Conservation (phyloP, 75 land plant species). For the Cryptomeria japonica region DNA sequence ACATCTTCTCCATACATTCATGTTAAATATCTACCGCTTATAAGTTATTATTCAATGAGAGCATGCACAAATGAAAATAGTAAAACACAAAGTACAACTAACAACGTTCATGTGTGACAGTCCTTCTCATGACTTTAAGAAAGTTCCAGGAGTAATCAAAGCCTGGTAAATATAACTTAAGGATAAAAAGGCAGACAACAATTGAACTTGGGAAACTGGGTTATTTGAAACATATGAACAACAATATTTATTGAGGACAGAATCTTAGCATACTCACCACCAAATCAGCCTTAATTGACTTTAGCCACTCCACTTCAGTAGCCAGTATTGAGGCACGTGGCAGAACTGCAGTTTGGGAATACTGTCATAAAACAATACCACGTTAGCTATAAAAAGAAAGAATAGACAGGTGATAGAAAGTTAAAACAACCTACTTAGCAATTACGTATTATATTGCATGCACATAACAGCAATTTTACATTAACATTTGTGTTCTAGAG, state of each 20-base stretch:
- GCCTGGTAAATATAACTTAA: background rate
- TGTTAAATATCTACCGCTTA: background rate
- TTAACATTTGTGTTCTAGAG: background rate
- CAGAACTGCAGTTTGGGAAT: constrained; percentile 87
- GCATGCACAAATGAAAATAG: background rate
- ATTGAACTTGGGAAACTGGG: background rate
- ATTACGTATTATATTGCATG: background rate
- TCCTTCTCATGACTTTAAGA: background rate
- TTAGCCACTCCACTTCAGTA: constrained; percentile 89
- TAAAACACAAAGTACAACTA: background rate
- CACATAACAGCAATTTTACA: background rate
- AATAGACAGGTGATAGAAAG: background rate
- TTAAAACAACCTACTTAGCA: background rate
- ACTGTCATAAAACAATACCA: constrained; percentile 39
- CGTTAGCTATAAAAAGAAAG: background rate
- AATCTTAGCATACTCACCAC: constrained; percentile 54
- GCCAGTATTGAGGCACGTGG: constrained; percentile 84
- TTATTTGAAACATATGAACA: background rate
- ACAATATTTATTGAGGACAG: background rate
- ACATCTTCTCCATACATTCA: background rate
- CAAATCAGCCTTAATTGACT: constrained; percentile 88
- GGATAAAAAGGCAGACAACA: background rate
- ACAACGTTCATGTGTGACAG: background rate
- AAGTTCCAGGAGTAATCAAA: background rate
- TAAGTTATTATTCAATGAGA: background rate